These are phyloP conservation scores for Bjerkandera adusta DNA, from an alignment of 1,284 basidiomycete species.

Conservation along the genomic window DNA sequence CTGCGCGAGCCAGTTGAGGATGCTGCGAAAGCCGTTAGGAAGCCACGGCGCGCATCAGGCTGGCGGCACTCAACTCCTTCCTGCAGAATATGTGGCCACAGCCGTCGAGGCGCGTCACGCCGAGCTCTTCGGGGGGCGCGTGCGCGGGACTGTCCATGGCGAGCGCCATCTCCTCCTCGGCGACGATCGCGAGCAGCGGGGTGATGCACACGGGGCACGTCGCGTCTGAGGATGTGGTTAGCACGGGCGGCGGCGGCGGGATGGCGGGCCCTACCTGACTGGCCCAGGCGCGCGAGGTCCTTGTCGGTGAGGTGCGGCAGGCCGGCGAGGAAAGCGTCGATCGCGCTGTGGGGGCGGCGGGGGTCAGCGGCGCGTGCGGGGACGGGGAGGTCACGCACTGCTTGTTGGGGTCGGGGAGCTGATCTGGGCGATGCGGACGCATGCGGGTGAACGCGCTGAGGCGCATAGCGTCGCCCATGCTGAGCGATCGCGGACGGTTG, in stretches of 20 bases:
- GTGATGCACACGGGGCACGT: constrained; percentile 71
- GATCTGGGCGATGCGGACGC: neutral
- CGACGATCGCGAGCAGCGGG: constrained; percentile 58
- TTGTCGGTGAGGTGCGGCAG: constrained; percentile 44
- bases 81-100: constrained; percentile 76
- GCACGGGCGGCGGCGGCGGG: neutral
- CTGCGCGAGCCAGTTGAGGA: constrained; percentile 60
- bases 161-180: constrained; percentile 67
- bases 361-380: neutral
- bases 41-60: constrained; percentile 10
- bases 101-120: constrained; percentile 60
- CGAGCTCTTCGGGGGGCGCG: constrained; percentile 54
- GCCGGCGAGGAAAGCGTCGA: constrained; percentile 31
- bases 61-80: constrained; percentile 51
- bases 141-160: constrained; percentile 76
- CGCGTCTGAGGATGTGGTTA: constrained; percentile 42
- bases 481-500: constrained; percentile 13
- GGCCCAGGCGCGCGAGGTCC: constrained; percentile 36
- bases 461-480: constrained; percentile 13
- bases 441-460: constrained; percentile 1
- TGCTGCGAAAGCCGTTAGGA: constrained; percentile 36
- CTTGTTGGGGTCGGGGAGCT: constrained; percentile 6
- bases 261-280: constrained; percentile 31
- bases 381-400: neutral
- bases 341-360: constrained; percentile 1